phyloP scores from a whole-genome alignment of 495 filamentous ascomycete genomes.

The Penicillium samsonianum region DNA sequence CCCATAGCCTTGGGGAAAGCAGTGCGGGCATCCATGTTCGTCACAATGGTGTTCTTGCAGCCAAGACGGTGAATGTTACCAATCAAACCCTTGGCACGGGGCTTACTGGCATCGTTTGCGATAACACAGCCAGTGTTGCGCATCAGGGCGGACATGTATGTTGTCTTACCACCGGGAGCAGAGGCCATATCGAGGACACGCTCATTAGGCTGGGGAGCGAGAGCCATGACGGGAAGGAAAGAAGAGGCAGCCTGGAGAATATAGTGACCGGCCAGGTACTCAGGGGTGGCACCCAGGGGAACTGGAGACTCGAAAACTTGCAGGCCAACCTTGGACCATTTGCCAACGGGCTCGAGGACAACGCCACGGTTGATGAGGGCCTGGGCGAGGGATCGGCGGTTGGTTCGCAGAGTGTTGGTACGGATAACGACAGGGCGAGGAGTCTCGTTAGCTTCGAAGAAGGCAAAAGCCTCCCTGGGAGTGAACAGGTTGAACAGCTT shows the following conservation, averaged over 20 bases:
- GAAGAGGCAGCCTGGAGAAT: slow-evolving; percentile 96
- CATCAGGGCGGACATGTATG: slow-evolving; percentile 95
- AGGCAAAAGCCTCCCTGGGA: slow-evolving; percentile 91
- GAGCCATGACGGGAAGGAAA: slow-evolving; percentile 96
- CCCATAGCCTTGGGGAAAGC: slow-evolving; percentile 89
- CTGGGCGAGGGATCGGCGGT: slow-evolving; percentile 88
- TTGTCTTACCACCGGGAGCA: slow-evolving; percentile 96
- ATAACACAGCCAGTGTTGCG: slow-evolving; percentile 96
- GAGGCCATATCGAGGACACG: slow-evolving; percentile 94
- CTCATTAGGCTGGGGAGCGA: slow-evolving; percentile 91
- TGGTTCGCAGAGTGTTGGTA: slow-evolving; percentile 93
- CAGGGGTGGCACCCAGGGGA: slow-evolving; percentile 94
- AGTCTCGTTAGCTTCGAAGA: slow-evolving; percentile 98
- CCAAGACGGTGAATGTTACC: slow-evolving; percentile 97
- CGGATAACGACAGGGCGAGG: slow-evolving; percentile 83
- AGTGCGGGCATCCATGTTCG: slow-evolving; percentile 87
- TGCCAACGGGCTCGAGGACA: slow-evolving; percentile 92
- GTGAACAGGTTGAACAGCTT: slow-evolving; percentile 91
- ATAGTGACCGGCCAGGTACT: slow-evolving; percentile 96
- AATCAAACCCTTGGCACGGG: slow-evolving; percentile 92
- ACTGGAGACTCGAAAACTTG: slow-evolving; percentile 94
- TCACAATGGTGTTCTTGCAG: slow-evolving; percentile 89
- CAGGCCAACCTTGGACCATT: slow-evolving; percentile 97
- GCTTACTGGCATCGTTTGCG: slow-evolving; percentile 93
- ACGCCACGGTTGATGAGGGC: slow-evolving; percentile 96